Base-by-base conservation (phyloP, 2,329 filamentous ascomycete genomes). In the Stachybotrys chartarum region DNA sequence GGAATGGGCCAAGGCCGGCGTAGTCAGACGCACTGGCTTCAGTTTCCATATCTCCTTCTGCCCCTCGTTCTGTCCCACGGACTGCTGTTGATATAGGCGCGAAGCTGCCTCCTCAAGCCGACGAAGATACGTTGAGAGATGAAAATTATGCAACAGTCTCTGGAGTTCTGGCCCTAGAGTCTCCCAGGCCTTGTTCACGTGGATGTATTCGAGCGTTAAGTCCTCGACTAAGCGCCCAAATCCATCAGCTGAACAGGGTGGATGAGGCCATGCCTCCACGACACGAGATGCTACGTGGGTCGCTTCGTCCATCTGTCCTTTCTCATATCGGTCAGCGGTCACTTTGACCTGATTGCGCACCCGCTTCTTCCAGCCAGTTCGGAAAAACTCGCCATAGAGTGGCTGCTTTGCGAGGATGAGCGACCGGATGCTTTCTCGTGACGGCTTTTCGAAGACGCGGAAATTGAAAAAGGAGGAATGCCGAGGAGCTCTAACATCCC, bases 241-340 rank as follows among this genome's bases (percentile, higher is more conserved):
- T 10, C 17, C 45, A 14, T 47, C 16, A 24, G 18, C 45, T n/a
- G 11, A 17, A 3, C 6, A 6, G 45, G 45, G 45, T 47, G 17
- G 16, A n/a, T 47, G 2, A 5, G 45, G 45, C 45, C 45, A 47
- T 47, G 8, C 16, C 7, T 47, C 45, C 7, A 47, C 8, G 18
- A 47, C 10, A 47, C 10, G 16, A 8, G 45, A 17, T 8, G 45
- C 45, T 14, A 47, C 45, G 4, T 8, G 16, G 45, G 45, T 47
- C 8, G 45, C 45, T 17, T 47, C 45, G 16, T 47, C n/a, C 45
- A n/a, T 48, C 16, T 39, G 31, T n/a, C 16, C 48, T 49, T 62
- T 58, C 1, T 39, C 51, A 3, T 71, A 63, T 54, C 74, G 71
- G 50, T 72, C 70, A 1, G 68, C 66, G 0, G 68, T 66, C 1